Evolutionary conservation across 2,329 filamentous ascomycete genomes (phyloP).

Genomic region (Phoma herbarum): DNA sequence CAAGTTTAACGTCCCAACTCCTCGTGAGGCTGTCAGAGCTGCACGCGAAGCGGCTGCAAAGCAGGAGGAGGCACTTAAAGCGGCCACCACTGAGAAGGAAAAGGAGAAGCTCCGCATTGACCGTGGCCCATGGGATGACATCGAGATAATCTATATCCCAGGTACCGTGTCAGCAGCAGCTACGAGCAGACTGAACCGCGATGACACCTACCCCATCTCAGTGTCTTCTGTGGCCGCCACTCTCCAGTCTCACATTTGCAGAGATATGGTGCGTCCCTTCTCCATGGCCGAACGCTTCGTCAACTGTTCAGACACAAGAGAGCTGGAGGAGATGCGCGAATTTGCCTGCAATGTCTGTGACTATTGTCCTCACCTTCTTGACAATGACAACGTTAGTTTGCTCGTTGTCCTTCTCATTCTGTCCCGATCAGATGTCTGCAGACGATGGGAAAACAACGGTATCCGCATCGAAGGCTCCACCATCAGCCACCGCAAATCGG

Average conservation of each 20-base stretch:
- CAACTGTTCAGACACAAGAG: constrained; percentile 42
- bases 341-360: constrained; percentile 49
- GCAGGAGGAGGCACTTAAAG: constrained; percentile 29
- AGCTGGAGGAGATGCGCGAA: constrained; percentile 44
- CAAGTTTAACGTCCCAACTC: constrained; percentile 39
- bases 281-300: constrained; percentile 48
- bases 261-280: constrained; percentile 47
- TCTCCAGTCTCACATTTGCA: constrained; percentile 47
- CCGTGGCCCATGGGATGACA: constrained; percentile 48
- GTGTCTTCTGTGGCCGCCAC: constrained; percentile 47
- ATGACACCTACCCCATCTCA: constrained; percentile 47
- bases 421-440: constrained; percentile 47
- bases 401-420: constrained; percentile 49
- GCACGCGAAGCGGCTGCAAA: constrained; percentile 38
- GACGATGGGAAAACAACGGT: constrained; percentile 48
- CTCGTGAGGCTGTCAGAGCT: constrained; percentile 46
- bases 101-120: constrained; percentile 34
- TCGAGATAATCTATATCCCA: constrained; percentile 51
- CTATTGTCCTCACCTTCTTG: constrained; percentile 50
- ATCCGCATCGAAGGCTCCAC: constrained; percentile 52
- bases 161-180: constrained; percentile 50
- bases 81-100: constrained; percentile 22
- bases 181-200: constrained; percentile 46
- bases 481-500: constrained; percentile 49
- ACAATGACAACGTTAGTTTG: constrained; percentile 51